These are phyloP conservation scores for Desmodesmus armatus DNA, from an alignment of 139 green algal species.

Conservation along the genomic window DNA sequence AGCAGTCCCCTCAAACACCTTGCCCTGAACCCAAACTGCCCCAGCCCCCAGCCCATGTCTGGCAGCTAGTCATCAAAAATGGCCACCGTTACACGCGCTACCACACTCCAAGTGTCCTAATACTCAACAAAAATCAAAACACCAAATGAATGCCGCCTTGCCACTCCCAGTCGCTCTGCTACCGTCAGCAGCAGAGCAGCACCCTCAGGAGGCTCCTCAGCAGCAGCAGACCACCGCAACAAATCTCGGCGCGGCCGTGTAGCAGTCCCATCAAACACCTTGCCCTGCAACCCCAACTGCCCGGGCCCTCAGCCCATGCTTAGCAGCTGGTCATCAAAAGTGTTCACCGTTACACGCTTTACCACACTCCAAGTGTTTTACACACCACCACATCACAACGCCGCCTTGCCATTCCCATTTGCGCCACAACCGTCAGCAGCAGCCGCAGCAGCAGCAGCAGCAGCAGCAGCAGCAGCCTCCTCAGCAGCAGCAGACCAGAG, in stretches of 20 bases:
- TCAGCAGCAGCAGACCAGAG: slow-evolving; percentile 20
- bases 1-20: background rate
- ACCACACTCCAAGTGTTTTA: too few relatives aligned
- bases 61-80: background rate
- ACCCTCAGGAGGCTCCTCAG: background rate
- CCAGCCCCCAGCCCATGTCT: background rate
- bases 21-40: background rate
- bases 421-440: background rate
- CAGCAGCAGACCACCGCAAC: background rate
- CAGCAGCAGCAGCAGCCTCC: background rate
- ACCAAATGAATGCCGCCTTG: too few relatives aligned
- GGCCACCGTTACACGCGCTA: background rate
- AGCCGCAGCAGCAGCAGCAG: slow-evolving; percentile 10
- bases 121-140: too few relatives aligned
- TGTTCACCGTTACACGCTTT: background rate
- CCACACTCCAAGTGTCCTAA: too few relatives aligned
- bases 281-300: background rate
- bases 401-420: background rate
- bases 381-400: too few relatives aligned
- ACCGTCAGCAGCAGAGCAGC: background rate
- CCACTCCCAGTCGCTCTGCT: background rate
- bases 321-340: background rate
- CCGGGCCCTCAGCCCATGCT: background rate
- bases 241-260: background rate
- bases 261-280: background rate